Conservation (phyloP, 352 stramenopile genomes). For the Pythium rishiriense region DNA sequence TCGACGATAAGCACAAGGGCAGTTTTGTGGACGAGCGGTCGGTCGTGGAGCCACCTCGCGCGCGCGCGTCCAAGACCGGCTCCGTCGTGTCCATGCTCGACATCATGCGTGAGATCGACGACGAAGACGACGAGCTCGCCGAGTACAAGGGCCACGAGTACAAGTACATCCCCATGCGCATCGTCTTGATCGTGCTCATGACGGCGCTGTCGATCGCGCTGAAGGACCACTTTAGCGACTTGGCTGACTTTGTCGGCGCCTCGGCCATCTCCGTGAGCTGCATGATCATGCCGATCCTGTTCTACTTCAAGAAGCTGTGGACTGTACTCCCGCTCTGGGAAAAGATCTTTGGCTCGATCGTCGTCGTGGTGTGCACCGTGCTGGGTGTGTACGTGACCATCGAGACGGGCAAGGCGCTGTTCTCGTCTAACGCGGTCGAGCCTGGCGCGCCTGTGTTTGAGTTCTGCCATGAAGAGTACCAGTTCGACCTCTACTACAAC, state of each 20-base stretch:
- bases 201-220: slow-evolving; percentile 34
- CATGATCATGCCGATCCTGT: slow-evolving; percentile 67
- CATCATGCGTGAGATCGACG: slow-evolving; percentile 33
- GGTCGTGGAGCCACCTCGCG: neutral
- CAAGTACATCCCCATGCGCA: slow-evolving; percentile 54
- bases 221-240: slow-evolving; percentile 61
- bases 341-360: slow-evolving; percentile 11
- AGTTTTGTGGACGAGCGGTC: neutral
- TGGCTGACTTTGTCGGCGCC: slow-evolving; percentile 66
- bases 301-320: slow-evolving; percentile 75
- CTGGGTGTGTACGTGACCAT: slow-evolving; percentile 15
- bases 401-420: slow-evolving; percentile 11
- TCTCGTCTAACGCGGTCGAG: neutral
- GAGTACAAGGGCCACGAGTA: slow-evolving; percentile 53
- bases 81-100: slow-evolving; percentile 45
- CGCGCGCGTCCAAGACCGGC: slow-evolving; percentile 26
- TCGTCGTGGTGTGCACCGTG: slow-evolving; percentile 8
- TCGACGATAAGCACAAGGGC: neutral
- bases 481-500: slow-evolving; percentile 33
- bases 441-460: slow-evolving; percentile 19
- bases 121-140: slow-evolving; percentile 37
- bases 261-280: slow-evolving; percentile 58
- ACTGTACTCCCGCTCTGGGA: slow-evolving; percentile 28
- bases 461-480: slow-evolving; percentile 28
- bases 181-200: slow-evolving; percentile 54